phyloP scores from a whole-genome alignment of 2,329 filamentous ascomycete species.

The Paraphoma sp. region DNA sequence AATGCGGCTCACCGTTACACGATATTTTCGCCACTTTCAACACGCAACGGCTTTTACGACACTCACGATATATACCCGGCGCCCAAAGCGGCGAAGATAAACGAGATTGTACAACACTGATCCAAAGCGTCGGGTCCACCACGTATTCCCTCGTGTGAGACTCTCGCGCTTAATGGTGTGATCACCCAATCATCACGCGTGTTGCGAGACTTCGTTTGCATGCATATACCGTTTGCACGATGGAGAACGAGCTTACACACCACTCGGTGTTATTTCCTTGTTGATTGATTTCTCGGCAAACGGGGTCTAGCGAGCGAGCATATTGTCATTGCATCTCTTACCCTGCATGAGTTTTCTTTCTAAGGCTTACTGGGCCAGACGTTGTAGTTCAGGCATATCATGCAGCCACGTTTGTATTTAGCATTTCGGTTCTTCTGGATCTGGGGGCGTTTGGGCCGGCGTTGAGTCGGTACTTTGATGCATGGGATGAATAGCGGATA shows the following conservation, averaged over 20 bases:
- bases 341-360: too few relatives aligned
- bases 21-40: background rate
- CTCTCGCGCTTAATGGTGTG: too few relatives aligned
- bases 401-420: too few relatives aligned
- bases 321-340: too few relatives aligned
- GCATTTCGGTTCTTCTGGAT: too few relatives aligned
- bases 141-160: background rate
- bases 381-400: too few relatives aligned
- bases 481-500: too few relatives aligned
- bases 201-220: background rate
- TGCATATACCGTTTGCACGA: background rate
- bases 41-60: background rate
- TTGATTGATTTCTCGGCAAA: background rate
- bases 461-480: too few relatives aligned
- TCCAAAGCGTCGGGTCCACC: background rate
- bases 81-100: background rate
- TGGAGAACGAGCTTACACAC: slow-evolving; percentile 3
- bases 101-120: background rate
- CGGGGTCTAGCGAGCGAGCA: too few relatives aligned
- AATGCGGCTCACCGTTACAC: background rate
- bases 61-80: slow-evolving; percentile 3
- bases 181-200: background rate
- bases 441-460: too few relatives aligned
- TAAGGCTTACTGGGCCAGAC: too few relatives aligned
- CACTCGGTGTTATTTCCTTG: slow-evolving; percentile 7